phyloP scores from a whole-genome alignment of 2,329 filamentous ascomycete genomes.

The Fusarium sublunatum region DNA sequence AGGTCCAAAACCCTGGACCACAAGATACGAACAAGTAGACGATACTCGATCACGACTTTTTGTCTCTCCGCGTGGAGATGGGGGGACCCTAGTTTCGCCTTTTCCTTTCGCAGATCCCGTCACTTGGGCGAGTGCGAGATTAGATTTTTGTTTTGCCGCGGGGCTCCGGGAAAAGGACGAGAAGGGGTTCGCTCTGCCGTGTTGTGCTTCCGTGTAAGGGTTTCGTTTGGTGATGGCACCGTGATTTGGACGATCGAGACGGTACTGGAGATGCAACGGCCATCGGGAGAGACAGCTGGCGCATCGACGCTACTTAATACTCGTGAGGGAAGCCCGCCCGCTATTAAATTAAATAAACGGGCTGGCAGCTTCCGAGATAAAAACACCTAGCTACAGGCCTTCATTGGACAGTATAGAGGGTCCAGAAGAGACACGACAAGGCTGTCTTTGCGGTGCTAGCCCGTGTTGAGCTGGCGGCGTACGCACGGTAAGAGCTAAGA shows the following conservation, averaged over 20 bases:
- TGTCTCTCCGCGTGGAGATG: background rate
- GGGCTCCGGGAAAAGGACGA: constrained; percentile 8
- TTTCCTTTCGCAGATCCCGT: constrained; percentile 15
- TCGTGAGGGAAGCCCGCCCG: constrained; percentile 12
- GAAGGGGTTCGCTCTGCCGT: constrained; percentile 1
- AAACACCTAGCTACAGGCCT: background rate
- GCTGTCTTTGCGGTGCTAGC: constrained; percentile 3
- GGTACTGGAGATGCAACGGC: constrained; percentile 4
- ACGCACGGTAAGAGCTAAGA: constrained; percentile 11
- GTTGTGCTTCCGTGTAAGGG: background rate
- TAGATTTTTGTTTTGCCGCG: background rate
- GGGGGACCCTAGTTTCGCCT: constrained; percentile 23
- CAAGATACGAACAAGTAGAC: constrained; percentile 13
- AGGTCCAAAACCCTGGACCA: constrained; percentile 5
- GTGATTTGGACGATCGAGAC: constrained; percentile 28
- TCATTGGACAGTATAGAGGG: constrained; percentile 4
- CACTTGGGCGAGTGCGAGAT: background rate
- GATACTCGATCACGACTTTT: constrained; percentile 28
- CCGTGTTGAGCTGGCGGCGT: background rate
- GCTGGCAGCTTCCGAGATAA: constrained; percentile 30
- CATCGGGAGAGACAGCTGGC: constrained; percentile 26
- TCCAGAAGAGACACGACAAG: constrained; percentile 1
- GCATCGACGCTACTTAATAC: constrained; percentile 37
- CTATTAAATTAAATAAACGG: constrained; percentile 18
- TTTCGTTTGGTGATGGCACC: constrained; percentile 17